These are phyloP conservation scores for Amauroascus verrucosus DNA, from an alignment of 2,329 filamentous ascomycete genomes.

Conservation along the genomic window DNA sequence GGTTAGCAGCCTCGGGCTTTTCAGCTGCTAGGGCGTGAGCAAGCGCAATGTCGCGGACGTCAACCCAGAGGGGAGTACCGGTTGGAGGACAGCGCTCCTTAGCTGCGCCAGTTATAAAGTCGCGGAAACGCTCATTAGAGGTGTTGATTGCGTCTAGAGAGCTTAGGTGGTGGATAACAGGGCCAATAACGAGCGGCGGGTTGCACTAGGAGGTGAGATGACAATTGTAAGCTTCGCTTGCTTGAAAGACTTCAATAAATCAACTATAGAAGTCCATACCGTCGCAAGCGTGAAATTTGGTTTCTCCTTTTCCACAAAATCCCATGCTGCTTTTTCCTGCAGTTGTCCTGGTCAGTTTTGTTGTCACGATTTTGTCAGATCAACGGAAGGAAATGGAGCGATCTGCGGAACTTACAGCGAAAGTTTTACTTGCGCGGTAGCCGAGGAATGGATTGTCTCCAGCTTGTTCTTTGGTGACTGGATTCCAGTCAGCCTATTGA, in stretches of 20 bases:
- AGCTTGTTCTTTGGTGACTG: constrained; percentile 35
- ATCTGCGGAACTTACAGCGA: constrained; percentile 21
- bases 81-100: constrained; percentile 50
- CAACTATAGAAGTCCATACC: constrained; percentile 28
- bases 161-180: constrained; percentile 54
- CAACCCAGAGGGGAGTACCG: constrained; percentile 49
- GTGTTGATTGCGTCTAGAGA: constrained; percentile 58
- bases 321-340: constrained; percentile 54
- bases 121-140: constrained; percentile 57
- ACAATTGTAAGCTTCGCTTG: not conserved
- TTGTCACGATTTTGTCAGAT: not conserved
- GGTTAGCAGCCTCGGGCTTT: constrained; percentile 35
- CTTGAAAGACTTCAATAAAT: not conserved
- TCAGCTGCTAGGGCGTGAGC: constrained; percentile 41
- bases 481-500: constrained; percentile 36
- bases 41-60: constrained; percentile 41
- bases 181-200: constrained; percentile 54
- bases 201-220: constrained; percentile 31
- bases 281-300: constrained; percentile 52
- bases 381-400: not conserved
- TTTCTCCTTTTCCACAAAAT: constrained; percentile 47
- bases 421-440: constrained; percentile 47
- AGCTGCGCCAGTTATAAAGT: constrained; percentile 51
- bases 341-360: not conserved
- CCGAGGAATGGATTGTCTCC: constrained; percentile 26